phyloP scores from a whole-genome alignment of 148 eudicot species.

The Vaccinium darrowii region DNA sequence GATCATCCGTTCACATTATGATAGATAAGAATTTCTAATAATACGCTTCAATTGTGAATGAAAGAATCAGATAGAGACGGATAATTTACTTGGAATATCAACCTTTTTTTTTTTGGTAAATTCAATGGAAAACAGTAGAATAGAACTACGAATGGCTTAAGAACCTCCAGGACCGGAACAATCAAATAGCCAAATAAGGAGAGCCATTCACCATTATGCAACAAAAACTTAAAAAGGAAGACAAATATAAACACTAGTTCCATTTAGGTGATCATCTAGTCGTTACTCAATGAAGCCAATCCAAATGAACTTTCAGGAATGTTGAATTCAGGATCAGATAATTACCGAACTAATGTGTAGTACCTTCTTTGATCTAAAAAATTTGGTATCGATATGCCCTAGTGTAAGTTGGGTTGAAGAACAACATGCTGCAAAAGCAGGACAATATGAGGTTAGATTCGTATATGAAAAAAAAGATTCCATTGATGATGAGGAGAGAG shows the following conservation, averaged over 20 bases:
- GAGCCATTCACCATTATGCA: not conserved
- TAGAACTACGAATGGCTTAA: not conserved
- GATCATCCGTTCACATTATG: not conserved
- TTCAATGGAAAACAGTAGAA: not conserved
- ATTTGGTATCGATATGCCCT: not conserved
- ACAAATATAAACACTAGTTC: not conserved
- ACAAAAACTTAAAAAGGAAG: not conserved
- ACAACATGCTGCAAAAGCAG: conserved; percentile 39
- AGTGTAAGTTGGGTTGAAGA: conserved; percentile 30
- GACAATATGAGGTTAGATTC: not conserved
- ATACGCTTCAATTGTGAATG: not conserved
- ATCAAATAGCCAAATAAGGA: not conserved
- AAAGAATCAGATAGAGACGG: not conserved
- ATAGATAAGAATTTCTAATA: not conserved
- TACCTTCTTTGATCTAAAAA: not conserved
- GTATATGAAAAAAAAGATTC: too few relatives aligned
- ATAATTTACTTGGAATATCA: not conserved
- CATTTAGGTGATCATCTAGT: not conserved
- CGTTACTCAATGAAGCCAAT: not conserved
- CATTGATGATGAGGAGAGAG: not conserved
- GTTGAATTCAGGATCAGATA: not conserved
- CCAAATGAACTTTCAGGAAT: not conserved
- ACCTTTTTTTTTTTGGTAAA: not conserved
- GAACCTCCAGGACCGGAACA: not conserved
- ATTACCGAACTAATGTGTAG: not conserved